These are phyloP conservation scores for Datura wrightii DNA, from an alignment of 257 asterid genomes.

Conservation along the genomic window DNA sequence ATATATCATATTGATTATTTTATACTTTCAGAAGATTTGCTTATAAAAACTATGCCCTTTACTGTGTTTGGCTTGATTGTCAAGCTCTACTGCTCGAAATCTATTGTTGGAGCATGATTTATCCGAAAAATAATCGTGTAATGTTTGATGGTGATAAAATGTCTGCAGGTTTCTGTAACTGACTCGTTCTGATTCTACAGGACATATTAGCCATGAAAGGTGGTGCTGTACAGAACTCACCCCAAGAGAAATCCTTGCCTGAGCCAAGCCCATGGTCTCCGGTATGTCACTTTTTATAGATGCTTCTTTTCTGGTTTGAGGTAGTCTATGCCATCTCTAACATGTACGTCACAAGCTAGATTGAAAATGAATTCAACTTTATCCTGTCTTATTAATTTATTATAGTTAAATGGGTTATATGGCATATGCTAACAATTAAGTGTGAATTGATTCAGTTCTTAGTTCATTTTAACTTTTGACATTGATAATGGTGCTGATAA, in stretches of 20 bases:
- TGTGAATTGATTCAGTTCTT: constrained; percentile 4
- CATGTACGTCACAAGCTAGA: background rate
- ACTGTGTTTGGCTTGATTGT: background rate
- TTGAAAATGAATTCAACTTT: constrained; percentile 4
- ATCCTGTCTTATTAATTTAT: background rate
- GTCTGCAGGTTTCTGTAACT: background rate
- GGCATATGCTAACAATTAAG: background rate
- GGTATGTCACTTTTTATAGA: constrained; percentile 54
- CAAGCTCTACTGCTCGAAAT: background rate
- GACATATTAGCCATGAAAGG: constrained; percentile 77
- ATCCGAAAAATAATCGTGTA: background rate
- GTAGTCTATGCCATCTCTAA: constrained; percentile 8
- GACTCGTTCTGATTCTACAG: constrained; percentile 50
- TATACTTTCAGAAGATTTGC: too few species aligned
- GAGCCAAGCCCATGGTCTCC: constrained; percentile 99
- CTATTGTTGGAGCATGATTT: background rate
- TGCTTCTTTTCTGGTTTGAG: constrained; percentile 26
- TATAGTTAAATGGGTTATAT: background rate
- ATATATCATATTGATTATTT: too few species aligned
- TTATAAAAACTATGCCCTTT: too few species aligned
- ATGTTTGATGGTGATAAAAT: background rate
- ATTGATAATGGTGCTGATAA: background rate
- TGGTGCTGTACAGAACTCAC: constrained; percentile 96
- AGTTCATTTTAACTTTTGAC: background rate
- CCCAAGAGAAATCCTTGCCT: constrained; percentile 78